Evolutionary conservation across 2,329 filamentous ascomycete genomes (phyloP).

Genomic region (Stachybotrys echinatus): DNA sequence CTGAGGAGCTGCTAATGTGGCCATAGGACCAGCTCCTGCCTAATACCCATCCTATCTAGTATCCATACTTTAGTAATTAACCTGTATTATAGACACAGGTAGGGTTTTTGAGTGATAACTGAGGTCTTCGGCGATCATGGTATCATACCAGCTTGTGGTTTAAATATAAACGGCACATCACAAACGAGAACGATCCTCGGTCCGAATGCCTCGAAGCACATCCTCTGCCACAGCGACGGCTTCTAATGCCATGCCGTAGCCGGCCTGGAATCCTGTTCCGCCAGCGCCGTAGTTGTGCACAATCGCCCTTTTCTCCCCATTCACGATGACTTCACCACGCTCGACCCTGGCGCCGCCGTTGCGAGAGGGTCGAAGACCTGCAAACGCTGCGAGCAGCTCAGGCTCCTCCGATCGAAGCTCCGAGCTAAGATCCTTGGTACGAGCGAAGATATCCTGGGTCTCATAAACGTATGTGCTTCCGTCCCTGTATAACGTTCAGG

Average conservation of each 20-base stretch:
- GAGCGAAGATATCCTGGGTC: constrained; percentile 25
- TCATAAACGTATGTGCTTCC: constrained; percentile 25
- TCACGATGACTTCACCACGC: constrained; percentile 22
- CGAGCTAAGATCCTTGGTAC: constrained; percentile 21
- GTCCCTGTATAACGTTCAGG: constrained; percentile 12
- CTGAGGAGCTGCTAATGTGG: constrained; percentile 2
- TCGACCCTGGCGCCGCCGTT: constrained; percentile 37
- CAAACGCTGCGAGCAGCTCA: constrained; percentile 22
- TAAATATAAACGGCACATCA: neutral
- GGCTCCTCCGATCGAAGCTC: constrained; percentile 14
- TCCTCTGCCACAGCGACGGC: constrained; percentile 20
- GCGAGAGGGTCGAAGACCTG: constrained; percentile 25
- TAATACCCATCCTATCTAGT: too few relatives aligned
- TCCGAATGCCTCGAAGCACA: constrained; percentile 9
- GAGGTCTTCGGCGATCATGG: too few relatives aligned
- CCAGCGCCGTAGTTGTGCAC: constrained; percentile 38
- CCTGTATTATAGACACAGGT: too few relatives aligned
- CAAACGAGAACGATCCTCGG: neutral
- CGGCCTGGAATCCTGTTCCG: constrained; percentile 36
- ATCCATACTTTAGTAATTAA: too few relatives aligned
- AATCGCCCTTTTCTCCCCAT: constrained; percentile 11
- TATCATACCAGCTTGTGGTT: too few relatives aligned
- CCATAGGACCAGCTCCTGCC: too few relatives aligned
- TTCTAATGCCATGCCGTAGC: constrained; percentile 29
- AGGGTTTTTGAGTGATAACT: too few relatives aligned